Evolutionary conservation across 2,329 filamentous ascomycete genomes (phyloP), one percentile per base, ranked within the genome.

Genomic region (Fusarium sp.): DNA sequence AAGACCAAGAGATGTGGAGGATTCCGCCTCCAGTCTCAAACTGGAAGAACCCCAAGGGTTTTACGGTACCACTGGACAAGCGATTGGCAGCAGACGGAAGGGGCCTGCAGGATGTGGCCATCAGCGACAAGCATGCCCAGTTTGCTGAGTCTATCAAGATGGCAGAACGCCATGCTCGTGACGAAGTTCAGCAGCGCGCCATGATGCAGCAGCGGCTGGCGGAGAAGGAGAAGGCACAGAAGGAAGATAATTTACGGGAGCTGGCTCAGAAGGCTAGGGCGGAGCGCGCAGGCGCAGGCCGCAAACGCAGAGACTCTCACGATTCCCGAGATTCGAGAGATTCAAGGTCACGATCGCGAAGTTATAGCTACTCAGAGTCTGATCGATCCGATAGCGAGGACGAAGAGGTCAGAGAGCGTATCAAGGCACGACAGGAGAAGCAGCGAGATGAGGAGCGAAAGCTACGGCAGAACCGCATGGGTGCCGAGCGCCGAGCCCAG

Each of bases 31-130:
- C 96, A 0, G 92, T 99, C 2, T 97, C 94, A 22, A 98, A 98
- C 83, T 99, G 97, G 97, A 99, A 99, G 89, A 99, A 99, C 82
- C 94, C 96, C 1, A 98, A 98, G 86, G 97, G 97, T 79, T 99
- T 98, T 81, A 99, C 97, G 0, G 94, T 99, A 1, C 95, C 97
- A 0, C 84, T 99, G 61, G 97, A 99, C 83, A 99, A 99, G 86
- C 92, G 97, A 81, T 85, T 99, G 77, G 97, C 97, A 20, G 96
- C 97, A 10, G 96, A 98, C 82, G 97, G 97, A 14, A 90, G 97
- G 79, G 95, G 95, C 1, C 82, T 99, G 72, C 95, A 98, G 82
- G 97, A 99, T 81, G 92, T 98, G 48, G 93, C 95, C 8, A 98
- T 99, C 85, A 98, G 98, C 84, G 97, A 99, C 87, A 98, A 98